Evolutionary conservation across 495 filamentous ascomycete species (phyloP), one percentile per base, ranked within the genome.

Genomic region (Talaromyces ruber): DNA sequence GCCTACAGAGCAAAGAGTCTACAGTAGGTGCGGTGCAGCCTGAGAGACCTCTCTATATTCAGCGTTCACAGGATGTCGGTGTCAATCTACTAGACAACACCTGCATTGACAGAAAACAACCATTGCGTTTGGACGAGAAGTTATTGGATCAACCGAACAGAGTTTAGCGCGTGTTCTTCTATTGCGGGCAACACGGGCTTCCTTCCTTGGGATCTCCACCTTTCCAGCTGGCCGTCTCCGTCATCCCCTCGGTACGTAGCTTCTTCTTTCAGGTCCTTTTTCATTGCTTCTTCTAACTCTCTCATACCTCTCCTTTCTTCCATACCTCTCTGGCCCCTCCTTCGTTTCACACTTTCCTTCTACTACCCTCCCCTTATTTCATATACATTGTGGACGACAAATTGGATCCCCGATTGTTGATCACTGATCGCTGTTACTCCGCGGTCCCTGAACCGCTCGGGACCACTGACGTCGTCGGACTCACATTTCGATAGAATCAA

Each of bases 361-460:
- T 53, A 25, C 18, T 28, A 4, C 4, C 34, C 16, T 25, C 34
- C 30, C n/a, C 0, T 37, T 28, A 8, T 18, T 4, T 34, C 9
- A 3, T 22, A n/a, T 34, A 12, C 14, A 14, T 34, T 9, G 25
- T 22, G 2, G 25, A 45, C 34, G 9, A 45, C 24, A 16, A 14
- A 4, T 12, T 22, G 7, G 8, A 1, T 21, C 8, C 14, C 22
- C 54, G 34, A 32, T 32, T 57, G 57, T 37, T 25, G 24, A 34
- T 9, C 39, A 16, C 57, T n/a, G 34, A 58, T 45, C 34, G 32
- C 34, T 25, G 30, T 45, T 25, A 14, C 34, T 45, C 30, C 24
- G 57, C 57, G 57, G 57, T 39, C 57, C 34, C 8, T 47, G 55
- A 59, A 39, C 34, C 34, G 57, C 57, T 32, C 57, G 57, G 57